Base-by-base conservation (phyloP, 352 stramenopile species). In the Phytopythium delawarense region DNA sequence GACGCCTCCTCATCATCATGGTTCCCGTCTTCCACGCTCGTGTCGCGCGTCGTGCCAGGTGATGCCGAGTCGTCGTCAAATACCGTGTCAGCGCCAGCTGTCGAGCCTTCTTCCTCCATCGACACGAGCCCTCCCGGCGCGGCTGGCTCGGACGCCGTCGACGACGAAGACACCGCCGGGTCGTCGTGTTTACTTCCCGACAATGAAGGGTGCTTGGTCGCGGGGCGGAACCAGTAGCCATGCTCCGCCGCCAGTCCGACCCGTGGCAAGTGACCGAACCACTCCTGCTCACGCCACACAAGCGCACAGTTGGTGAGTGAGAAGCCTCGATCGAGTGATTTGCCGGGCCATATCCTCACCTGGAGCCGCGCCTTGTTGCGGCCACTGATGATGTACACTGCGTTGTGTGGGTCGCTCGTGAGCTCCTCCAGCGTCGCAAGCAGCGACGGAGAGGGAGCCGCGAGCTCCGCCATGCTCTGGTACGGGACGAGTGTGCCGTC, bases 361-460 rank as follows among this genome's bases (percentile, higher is more conserved):
- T 84, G 75, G 7, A 92, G 62, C 4, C 81, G 76, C 28, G 60
- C 68, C 50, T 96, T 96, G 68, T 87, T 90, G 34, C 84, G 81
- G 20, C 87, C 87, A 45, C 84, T 92, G 59, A 96, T 87, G 49
- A 96, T 86, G 45, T 94, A 96, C 12, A 96, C 87, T 5, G 87
- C 81, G 57, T 94, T 96, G 45, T 76, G 77, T 21, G 85, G 85
- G 34, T 92, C 81, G 7, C 76, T 72, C 30, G 80, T 76, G 8
- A 93, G 65, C 44, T 88, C 82, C 63, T 89, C 79, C 3, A 93
- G 66, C 61, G 78, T 88, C n/a, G 80, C 67, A 6, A 91, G 61
- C 53, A 93, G 53, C 16, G 72, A 64, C n/a, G 73, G 35, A 20
- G 82, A 83, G 23, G 84, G 84, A 28, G 76, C 71, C 0, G 84